These are phyloP conservation scores for Begonia masoniana DNA, from an alignment of 306 rosid species.

Conservation along the genomic window DNA sequence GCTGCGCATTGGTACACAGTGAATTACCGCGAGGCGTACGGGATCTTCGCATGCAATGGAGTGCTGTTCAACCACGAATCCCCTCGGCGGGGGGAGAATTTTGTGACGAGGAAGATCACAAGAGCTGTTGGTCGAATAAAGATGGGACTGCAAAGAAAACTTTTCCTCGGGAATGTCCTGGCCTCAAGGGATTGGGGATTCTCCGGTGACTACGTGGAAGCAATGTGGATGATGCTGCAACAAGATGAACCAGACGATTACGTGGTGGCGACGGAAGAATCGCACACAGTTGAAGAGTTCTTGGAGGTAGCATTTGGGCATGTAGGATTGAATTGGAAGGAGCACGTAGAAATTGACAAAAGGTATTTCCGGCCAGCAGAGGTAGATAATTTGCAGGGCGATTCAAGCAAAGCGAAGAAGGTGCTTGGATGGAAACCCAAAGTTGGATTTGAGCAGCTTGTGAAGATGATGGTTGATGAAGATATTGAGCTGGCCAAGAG, in stretches of 20 bases:
- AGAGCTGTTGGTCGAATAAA: conserved; percentile 93
- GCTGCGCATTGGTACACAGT: conserved; percentile 99
- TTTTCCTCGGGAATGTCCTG: conserved; percentile 68
- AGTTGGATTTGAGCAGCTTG: conserved; percentile 72
- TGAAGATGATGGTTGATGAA: conserved; percentile 97
- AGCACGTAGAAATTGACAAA: conserved; percentile 76
- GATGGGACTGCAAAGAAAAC: conserved; percentile 74
- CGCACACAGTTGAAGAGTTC: conserved; percentile 90
- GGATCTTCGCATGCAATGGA: conserved; percentile 87
- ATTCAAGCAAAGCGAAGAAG: conserved; percentile 63
- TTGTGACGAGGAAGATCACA: conserved; percentile 88
- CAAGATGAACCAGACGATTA: conserved; percentile 85
- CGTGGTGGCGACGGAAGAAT: conserved; percentile 92
- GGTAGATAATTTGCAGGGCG: conserved; percentile 89
- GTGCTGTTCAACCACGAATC: conserved; percentile 88
- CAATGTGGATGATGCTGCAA: conserved; percentile 99
- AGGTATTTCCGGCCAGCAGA: conserved; percentile 79
- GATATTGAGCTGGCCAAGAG: conserved; percentile 77
- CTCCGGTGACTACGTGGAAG: conserved; percentile 92
- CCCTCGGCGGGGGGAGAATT: conserved; percentile 87
- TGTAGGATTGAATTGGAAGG: conserved; percentile 77
- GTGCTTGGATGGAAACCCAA: conserved; percentile 90
- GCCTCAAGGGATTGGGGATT: conserved; percentile 98
- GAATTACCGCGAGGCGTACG: conserved; percentile 90
- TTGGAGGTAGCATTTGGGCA: conserved; percentile 71